A percentile compares a stretch with the other conserved stretches of the same genome.
Conservation (phyloP, 495 filamentous ascomycete species). For the Delitschia confertaspora region DNA sequence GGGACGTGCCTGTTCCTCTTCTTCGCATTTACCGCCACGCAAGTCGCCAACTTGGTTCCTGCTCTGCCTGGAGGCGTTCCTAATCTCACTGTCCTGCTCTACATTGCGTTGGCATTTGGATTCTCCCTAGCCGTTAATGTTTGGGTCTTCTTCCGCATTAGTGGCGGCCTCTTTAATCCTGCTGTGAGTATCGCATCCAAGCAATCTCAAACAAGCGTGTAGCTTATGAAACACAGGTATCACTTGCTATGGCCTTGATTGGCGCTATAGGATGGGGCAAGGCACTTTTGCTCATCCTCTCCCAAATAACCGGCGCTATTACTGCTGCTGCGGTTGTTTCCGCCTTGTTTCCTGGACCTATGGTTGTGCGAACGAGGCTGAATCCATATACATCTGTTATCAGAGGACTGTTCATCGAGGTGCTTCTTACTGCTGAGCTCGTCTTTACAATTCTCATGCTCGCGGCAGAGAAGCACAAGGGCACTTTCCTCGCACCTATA, state of each 20-base stretch:
- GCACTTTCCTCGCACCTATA: constrained; percentile 67
- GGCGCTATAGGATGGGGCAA: constrained; percentile 48
- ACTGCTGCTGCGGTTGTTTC: constrained; percentile 53
- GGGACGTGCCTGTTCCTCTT: constrained; percentile 80
- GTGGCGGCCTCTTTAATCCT: constrained; percentile 75
- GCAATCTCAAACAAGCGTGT: no score
- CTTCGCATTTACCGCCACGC: constrained; percentile 70
- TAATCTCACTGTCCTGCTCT: constrained; percentile 44
- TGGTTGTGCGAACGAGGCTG: constrained; percentile 54
- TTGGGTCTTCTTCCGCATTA: constrained; percentile 78
- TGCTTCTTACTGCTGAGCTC: constrained; percentile 69
- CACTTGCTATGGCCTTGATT: constrained; percentile 48
- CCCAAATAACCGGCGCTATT: constrained; percentile 53
- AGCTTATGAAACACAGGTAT: constrained; percentile 45
- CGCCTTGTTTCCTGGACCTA: constrained; percentile 52
- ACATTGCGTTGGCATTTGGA: constrained; percentile 63
- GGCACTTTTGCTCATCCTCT: constrained; percentile 42
- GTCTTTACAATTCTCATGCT: constrained; percentile 76
- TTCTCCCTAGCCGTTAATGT: constrained; percentile 70
- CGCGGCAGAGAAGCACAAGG: constrained; percentile 74
- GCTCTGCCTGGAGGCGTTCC: constrained; percentile 4
- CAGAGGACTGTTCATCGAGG: constrained; percentile 70
- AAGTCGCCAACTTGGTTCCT: constrained; percentile 51
- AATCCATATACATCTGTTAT: constrained; percentile 47
- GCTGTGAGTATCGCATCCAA: constrained; percentile 41